Evolutionary conservation across 441 rosid species (phyloP), one percentile per base, ranked within the genome.

Genomic region (Pelargonium australe): DNA sequence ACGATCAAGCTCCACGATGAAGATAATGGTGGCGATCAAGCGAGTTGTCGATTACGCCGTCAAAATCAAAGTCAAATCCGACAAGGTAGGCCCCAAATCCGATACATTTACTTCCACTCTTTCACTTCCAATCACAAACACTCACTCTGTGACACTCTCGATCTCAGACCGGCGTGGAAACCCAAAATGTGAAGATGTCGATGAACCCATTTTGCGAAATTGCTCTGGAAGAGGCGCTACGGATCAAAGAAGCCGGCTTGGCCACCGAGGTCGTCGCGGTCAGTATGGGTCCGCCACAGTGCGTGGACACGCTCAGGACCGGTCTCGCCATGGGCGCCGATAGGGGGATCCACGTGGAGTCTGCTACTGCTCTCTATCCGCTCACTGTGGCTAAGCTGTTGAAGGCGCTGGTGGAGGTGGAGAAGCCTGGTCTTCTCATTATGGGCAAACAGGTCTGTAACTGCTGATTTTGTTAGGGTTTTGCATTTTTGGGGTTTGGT

Each of bases 171-270:
- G 98, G 96, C 14, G 92, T 93, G 68, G 95, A 93, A 82, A 91
- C 96, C 60, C 83, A 84, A 66, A 93, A 89, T 72, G 95, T 93
- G 71, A 93, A 91, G 84, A 93, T 93, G 98, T 93, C 98, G 61
- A 93, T 93, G 95, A 93, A 93, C 75, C 98, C 97, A 2, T 93
- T 93, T 75, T 91, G 98, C 73, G 96, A 93, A 85, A 91, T 93
- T 55, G 98, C 97, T 0, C 68, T 93, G 41, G 98, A 91, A 64
- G 96, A 93, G 80, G 96, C 98, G 11, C 83, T 93, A 51, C 82
- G 90, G 63, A 89, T 93, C 73, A 93, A 80, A 82, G 96, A 91
- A 75, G 82, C 91, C 0, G 96, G 97, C 20, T 58, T 89, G 65
- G 95, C 95, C 1, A 80, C 85, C 67, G 97, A 93, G 78, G 95